Percentiles rank a stretch among this genome's conserved stretches.
These are phyloP conservation scores for Erysimum pusillum DNA, from an alignment of 441 rosid genomes.

Conservation along the genomic window DNA sequence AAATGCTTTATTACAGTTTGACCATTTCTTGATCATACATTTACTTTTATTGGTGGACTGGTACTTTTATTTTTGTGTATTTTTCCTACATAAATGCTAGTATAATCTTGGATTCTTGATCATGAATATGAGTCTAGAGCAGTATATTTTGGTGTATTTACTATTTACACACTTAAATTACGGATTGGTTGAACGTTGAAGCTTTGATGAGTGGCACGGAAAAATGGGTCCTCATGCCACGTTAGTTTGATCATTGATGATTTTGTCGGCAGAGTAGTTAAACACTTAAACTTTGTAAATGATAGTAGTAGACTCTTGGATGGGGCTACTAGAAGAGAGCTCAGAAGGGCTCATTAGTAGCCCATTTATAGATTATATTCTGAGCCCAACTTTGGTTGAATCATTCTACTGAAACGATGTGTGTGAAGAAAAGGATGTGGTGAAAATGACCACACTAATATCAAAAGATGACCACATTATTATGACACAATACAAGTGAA, in stretches of 20 bases:
- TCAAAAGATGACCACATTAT: constrained; percentile 39
- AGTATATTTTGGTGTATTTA: neutral
- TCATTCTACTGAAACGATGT: neutral
- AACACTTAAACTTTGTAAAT: too few relatives aligned
- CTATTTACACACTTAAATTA: neutral
- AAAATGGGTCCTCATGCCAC: constrained; percentile 7
- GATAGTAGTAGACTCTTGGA: neutral
- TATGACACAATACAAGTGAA: constrained; percentile 23
- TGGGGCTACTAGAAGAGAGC: constrained; percentile 1
- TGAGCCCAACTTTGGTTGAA: neutral
- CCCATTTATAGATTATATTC: neutral
- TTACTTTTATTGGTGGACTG: neutral
- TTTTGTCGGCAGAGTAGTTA: constrained; percentile 36
- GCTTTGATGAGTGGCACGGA: constrained; percentile 34
- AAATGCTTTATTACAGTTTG: neutral
- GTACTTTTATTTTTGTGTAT: neutral
- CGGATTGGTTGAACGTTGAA: constrained; percentile 2
- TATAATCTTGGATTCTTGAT: neutral
- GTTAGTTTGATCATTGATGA: constrained; percentile 5
- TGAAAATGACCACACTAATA: constrained; percentile 23
- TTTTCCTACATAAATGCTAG: neutral
- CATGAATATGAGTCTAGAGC: neutral
- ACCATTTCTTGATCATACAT: neutral
- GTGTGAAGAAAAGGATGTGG: neutral
- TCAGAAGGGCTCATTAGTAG: neutral